Base-by-base conservation (phyloP, 75 land plant genomes). In the Isoetes taiwanensis region DNA sequence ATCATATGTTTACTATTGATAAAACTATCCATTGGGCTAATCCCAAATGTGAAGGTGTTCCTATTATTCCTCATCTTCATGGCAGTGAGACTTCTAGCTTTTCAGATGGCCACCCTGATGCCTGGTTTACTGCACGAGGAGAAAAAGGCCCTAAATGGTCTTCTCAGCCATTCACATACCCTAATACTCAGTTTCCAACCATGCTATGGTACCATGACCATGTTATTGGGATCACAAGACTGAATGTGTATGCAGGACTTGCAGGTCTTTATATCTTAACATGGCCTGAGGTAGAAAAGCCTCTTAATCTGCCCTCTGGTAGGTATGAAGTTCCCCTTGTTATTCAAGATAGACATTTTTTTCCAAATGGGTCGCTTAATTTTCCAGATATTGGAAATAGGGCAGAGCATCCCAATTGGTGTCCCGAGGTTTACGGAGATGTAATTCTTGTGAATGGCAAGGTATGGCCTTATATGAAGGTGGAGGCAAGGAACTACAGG, bases 381-480 rank as follows among this genome's bases (percentile, higher is more conserved):
- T 46, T 19, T 16, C 50, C 50, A 6, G 25, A 19, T n/a, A 6
- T 6, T 5, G 50, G 50, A 19, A 46, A 46, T n/a, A n/a, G n/a
- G n/a, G 5, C 25, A 6, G 19, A 19, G 8, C 50, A 46, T 16
- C 50, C 50, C 5, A 46, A 46, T 23, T 46, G 50, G 50, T 46
- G 50, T 23, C 6, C 16, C 12, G 50, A 46, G 21, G 16, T 19
- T 23, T 46, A 19, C 23, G 50, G 50, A 6, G 50, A 46, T 23
- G 5, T n/a, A 6, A 6, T 46, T 5, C n/a, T 46, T 8, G 50
- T 46, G 5, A 46, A 46, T 16, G 50, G 50, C 16, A 46, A 6
- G 50, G 25, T 46, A 19, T 46, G 50, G 50, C 50, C 50, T 19
- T 46, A 46, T n/a, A 6, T 46, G 50, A 46, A 46, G 21, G 50